Evolutionary conservation across 192 early-diverging fungal species (phyloP), one percentile per base, ranked within the genome.

Genomic region (Diversispora eburnea): DNA sequence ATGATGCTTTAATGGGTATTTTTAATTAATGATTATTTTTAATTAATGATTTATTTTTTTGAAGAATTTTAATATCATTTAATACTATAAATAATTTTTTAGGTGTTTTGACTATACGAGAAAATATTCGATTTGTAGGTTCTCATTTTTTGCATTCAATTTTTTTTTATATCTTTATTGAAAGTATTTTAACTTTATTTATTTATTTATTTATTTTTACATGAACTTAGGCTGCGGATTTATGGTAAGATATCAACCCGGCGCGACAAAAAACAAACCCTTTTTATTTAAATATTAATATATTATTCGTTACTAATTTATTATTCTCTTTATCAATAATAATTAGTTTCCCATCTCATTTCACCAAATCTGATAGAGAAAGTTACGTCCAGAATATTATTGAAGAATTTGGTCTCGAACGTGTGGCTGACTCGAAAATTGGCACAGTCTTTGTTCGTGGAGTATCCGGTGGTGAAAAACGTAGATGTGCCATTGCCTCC

Each of bases 381-480:
- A 81, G 84, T 72, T 83, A 84, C 2, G 88, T 91, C 39, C 70
- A 80, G 15, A 85, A 82, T 48, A 83, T 88, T 17, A 81, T 88
- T 48, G 80, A 83, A 47, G 86, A 86, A 82, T 83, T 88, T 73
- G 87, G 87, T 4, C 67, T 90, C 60, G 76, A 67, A 0, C 78
- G 80, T 3, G 86, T 85, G 42, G 83, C 84, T 0, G 81, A 88
- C 70, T 81, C 80, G 0, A 82, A 81, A 42, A 86, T 89, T 12
- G 89, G 89, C 19, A 80, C 84, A 58, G 81, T 85, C 0, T 83
- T 84, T 33, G 39, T 88, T 19, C 87, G 88, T 62, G 89, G 89
- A 56, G 81, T 88, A n/a, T 86, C 83, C 43, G 88, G 89, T 49
- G 89, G 88, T 10, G 89, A 91, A 76, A 85, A 86, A 77, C 87